Evolutionary conservation across 2,329 filamentous ascomycete species (phyloP).

Genomic region (Ophiocordyceps camponoti-saundersi): DNA sequence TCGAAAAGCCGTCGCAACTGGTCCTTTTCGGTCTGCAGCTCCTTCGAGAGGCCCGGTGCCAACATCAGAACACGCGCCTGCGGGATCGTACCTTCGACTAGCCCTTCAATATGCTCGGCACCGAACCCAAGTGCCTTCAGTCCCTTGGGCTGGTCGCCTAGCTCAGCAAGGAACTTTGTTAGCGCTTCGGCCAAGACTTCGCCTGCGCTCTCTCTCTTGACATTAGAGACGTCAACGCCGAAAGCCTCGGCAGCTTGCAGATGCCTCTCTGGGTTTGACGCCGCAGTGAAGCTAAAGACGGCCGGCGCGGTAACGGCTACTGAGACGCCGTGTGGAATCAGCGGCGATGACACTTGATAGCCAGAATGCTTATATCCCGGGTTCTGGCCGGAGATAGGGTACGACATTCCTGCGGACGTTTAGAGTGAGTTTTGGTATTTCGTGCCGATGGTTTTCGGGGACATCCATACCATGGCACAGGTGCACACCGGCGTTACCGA

Average conservation of each 20-base stretch:
- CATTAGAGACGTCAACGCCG: constrained; percentile 73
- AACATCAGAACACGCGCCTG: constrained; percentile 83
- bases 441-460: background rate
- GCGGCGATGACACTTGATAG: constrained; percentile 58
- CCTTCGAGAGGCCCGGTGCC: constrained; percentile 61
- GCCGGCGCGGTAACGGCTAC: constrained; percentile 88
- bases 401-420: constrained; percentile 61
- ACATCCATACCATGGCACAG: constrained; percentile 37
- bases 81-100: constrained; percentile 90
- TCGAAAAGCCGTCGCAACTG: constrained; percentile 57
- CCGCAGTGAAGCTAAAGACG: constrained; percentile 82
- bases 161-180: constrained; percentile 57
- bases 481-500: constrained; percentile 95
- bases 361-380: constrained; percentile 73
- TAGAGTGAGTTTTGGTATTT: background rate
- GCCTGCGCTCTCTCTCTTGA: constrained; percentile 78
- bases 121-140: constrained; percentile 72
- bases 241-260: constrained; percentile 79
- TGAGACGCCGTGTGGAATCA: constrained; percentile 92
- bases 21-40: constrained; percentile 53
- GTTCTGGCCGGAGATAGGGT: constrained; percentile 92
- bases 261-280: constrained; percentile 86
- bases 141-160: constrained; percentile 84
- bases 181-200: constrained; percentile 76
- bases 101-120: constrained; percentile 53